Evolutionary conservation across 225 moss, liverwort and hornwort species (phyloP).

Genomic region (Ulota crispa): DNA sequence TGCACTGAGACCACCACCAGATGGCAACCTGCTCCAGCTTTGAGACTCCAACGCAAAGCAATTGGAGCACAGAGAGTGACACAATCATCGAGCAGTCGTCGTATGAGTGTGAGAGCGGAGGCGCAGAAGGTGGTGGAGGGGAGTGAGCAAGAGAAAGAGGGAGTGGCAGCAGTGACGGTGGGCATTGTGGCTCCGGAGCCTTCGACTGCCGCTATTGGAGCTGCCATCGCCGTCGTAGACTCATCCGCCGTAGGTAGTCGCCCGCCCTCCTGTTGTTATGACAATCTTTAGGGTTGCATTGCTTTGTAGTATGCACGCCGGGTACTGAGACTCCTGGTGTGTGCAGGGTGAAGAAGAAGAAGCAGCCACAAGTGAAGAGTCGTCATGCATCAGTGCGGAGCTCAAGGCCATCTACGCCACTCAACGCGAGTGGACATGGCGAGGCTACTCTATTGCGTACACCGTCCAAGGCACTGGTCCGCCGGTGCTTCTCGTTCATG

Average conservation of each 20-base stretch:
- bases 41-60: neutral
- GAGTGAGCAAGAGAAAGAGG: constrained; percentile 23
- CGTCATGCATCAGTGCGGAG: constrained; percentile 53
- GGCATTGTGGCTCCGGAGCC: constrained; percentile 52
- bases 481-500: constrained; percentile 82
- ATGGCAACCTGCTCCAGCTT: neutral
- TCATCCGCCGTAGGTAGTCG: constrained; percentile 52
- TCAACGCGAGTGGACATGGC: constrained; percentile 73
- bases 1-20: neutral
- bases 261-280: constrained; percentile 24
- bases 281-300: neutral
- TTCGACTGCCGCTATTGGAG: constrained; percentile 44
- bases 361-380: too few relatives aligned
- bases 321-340: neutral
- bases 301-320: too few relatives aligned
- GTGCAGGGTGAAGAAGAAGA: constrained; percentile 34
- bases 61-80: neutral
- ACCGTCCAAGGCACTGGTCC: constrained; percentile 80
- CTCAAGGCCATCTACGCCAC: constrained; percentile 75
- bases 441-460: constrained; percentile 64
- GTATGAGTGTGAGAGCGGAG: constrained; percentile 9
- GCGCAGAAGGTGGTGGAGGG: constrained; percentile 39
- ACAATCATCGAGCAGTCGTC: neutral
- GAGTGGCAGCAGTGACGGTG: constrained; percentile 42
- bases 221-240: constrained; percentile 36